These are phyloP conservation scores for Kuraishia ogatae DNA, from an alignment of 805 yeast genomes.

Conservation along the genomic window DNA sequence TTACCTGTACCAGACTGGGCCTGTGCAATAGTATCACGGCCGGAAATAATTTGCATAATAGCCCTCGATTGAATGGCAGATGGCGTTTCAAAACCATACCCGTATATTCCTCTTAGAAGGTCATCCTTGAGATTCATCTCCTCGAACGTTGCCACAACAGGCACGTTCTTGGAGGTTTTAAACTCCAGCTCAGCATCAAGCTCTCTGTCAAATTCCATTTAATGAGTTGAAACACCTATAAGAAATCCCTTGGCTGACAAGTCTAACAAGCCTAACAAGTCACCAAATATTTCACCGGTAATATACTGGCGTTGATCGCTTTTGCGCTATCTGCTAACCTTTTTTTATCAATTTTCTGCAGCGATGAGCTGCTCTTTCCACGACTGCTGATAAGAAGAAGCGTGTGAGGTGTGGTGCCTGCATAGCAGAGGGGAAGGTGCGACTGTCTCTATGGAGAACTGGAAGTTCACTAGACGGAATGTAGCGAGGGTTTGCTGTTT, in stretches of 20 bases:
- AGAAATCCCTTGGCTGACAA: no score
- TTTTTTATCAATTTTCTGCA: not conserved
- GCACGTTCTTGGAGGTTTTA: slow-evolving; percentile 50
- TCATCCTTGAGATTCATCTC: slow-evolving; percentile 65
- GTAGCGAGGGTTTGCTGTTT: no score
- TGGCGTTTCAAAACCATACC: slow-evolving; percentile 76
- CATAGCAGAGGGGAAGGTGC: no score
- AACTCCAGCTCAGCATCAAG: slow-evolving; percentile 53
- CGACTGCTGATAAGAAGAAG: not conserved
- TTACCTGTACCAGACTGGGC: slow-evolving; percentile 90
- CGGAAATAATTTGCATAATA: slow-evolving; percentile 67
- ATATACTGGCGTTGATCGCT: no score
- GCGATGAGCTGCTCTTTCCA: not conserved
- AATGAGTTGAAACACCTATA: no score
- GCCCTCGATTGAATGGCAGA: slow-evolving; percentile 81
- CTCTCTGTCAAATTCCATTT: slow-evolving; percentile 53
- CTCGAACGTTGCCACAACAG: slow-evolving; percentile 50
- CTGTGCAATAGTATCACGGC: slow-evolving; percentile 70
- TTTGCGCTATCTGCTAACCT: not conserved
- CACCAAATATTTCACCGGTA: not conserved
- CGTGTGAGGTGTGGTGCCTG: no score
- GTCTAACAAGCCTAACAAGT: not conserved
- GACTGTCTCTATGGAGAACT: no score
- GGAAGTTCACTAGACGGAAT: no score
- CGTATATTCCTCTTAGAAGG: slow-evolving; percentile 56